Conservation (phyloP, 2,329 filamentous ascomycete genomes). For the Tolypocladium endophyticum region DNA sequence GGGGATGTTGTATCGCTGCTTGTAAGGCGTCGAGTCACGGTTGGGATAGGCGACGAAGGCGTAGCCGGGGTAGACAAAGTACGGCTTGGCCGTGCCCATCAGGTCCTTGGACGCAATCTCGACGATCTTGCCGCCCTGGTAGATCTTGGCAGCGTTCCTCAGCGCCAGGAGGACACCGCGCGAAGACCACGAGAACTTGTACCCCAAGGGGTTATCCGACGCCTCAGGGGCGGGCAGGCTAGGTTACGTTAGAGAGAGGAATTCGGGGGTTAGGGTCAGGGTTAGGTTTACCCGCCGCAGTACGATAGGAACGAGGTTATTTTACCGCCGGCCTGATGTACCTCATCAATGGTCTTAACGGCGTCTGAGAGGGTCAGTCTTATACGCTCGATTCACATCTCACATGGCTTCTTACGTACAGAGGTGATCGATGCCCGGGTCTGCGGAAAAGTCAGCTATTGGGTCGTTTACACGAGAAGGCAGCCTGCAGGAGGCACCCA, state of each 20-base stretch:
- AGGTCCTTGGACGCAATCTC: conserved; percentile 54
- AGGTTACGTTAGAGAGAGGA: no score
- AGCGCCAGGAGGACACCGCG: conserved; percentile 83
- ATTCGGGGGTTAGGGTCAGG: no score
- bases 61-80: conserved; percentile 78
- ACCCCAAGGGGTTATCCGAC: conserved; percentile 83
- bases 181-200: conserved; percentile 73
- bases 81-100: conserved; percentile 82
- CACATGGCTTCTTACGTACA: conserved; percentile 18
- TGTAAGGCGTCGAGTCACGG: conserved; percentile 80
- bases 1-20: conserved; percentile 81
- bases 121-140: conserved; percentile 66
- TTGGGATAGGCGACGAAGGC: conserved; percentile 90
- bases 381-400: background rate
- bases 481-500: background rate
- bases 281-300: conserved; percentile 61
- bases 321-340: conserved; percentile 82
- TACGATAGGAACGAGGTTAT: conserved; percentile 72
- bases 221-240: conserved; percentile 14
- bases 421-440: conserved; percentile 64
- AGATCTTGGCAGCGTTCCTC: conserved; percentile 75
- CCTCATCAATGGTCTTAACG: conserved; percentile 76
- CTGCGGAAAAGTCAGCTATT: conserved; percentile 13
- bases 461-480: background rate
- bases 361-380: conserved; percentile 46